phyloP scores from a whole-genome alignment of 805 yeast species.

The Myxozyma nipponensis region DNA sequence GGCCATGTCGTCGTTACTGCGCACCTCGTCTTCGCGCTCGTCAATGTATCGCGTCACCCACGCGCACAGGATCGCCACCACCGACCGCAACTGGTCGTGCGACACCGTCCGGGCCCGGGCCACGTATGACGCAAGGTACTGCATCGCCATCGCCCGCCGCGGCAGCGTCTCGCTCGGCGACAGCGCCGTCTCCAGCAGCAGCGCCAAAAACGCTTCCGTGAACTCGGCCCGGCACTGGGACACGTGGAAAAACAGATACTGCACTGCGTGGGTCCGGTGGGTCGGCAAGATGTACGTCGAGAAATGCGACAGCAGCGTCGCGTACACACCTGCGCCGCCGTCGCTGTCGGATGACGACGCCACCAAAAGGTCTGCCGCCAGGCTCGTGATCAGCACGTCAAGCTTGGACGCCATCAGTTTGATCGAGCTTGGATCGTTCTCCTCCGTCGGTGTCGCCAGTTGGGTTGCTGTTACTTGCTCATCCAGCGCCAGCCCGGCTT shows the following conservation, averaged over 20 bases:
- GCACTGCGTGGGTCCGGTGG: conserved; percentile 83
- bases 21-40: conserved; percentile 82
- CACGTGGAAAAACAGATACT: conserved; percentile 73
- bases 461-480: conserved; percentile 14
- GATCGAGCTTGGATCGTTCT: conserved; percentile 12
- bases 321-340: conserved; percentile 64
- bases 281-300: conserved; percentile 83
- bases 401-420: conserved; percentile 45
- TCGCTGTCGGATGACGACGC: conserved; percentile 43
- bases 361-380: conserved; percentile 49
- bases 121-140: conserved; percentile 83
- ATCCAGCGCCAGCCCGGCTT: conserved; percentile 9
- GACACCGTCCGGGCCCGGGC: conserved; percentile 78
- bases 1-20: conserved; percentile 58
- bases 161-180: conserved; percentile 64
- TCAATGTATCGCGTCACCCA: conserved; percentile 79
- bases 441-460: not conserved
- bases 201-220: conserved; percentile 77
- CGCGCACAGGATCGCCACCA: conserved; percentile 72
- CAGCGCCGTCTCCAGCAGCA: conserved; percentile 79
- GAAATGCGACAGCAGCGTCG: conserved; percentile 71
- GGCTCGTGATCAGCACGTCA: conserved; percentile 60
- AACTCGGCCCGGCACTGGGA: conserved; percentile 80
- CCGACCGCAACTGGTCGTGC: conserved; percentile 70
- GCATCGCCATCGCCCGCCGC: conserved; percentile 82